Percentiles rank a stretch among this genome's conserved stretches.
Evolutionary conservation across 805 yeast species (phyloP).

Genomic region (Saturnispora bothae): DNA sequence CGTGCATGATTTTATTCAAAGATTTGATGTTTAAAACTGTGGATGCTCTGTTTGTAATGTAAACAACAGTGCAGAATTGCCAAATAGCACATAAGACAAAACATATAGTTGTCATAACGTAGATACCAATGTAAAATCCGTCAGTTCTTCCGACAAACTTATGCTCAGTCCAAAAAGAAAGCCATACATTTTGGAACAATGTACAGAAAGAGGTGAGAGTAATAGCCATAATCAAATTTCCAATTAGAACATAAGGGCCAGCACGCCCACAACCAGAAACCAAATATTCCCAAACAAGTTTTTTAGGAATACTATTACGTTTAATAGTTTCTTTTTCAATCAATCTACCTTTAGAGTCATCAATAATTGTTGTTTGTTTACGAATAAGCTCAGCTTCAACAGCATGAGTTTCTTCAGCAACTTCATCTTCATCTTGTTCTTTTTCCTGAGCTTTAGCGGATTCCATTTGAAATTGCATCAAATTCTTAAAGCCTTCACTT

Average conservation of each 20-base stretch:
- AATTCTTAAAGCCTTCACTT: slow-evolving; percentile 37
- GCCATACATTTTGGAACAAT: slow-evolving; percentile 61
- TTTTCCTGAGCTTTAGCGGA: neutral
- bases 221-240: slow-evolving; percentile 14
- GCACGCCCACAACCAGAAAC: slow-evolving; percentile 44
- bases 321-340: slow-evolving; percentile 25
- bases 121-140: slow-evolving; percentile 62
- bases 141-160: slow-evolving; percentile 35
- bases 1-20: slow-evolving; percentile 47
- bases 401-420: slow-evolving; percentile 20
- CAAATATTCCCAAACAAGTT: slow-evolving; percentile 41
- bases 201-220: slow-evolving; percentile 37
- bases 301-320: slow-evolving; percentile 30
- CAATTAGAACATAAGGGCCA: slow-evolving; percentile 23
- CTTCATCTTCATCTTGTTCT: slow-evolving; percentile 17
- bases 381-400: slow-evolving; percentile 16
- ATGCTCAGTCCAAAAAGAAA: slow-evolving; percentile 65
- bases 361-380: slow-evolving; percentile 19
- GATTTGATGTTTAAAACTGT: slow-evolving; percentile 51
- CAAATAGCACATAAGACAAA: slow-evolving; percentile 34
- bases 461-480: slow-evolving; percentile 33
- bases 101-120: slow-evolving; percentile 47
- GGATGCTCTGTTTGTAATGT: slow-evolving; percentile 45
- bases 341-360: slow-evolving; percentile 24
- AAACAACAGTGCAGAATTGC: slow-evolving; percentile 38